Conservation (phyloP, 1,284 basidiomycete genomes). For the Boletus smithii region DNA sequence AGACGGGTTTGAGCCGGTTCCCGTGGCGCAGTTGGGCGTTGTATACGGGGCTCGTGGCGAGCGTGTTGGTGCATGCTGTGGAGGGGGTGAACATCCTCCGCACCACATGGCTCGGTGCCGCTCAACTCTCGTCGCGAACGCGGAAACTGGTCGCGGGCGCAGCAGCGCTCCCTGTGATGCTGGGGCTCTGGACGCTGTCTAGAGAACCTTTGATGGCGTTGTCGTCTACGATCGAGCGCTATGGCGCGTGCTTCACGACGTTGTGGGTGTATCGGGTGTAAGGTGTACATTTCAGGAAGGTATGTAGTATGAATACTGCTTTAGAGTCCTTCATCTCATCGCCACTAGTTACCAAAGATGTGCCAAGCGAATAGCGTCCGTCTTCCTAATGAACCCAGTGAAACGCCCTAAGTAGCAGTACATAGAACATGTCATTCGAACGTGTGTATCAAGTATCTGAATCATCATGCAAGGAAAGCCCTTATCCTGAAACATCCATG, state of each 20-base stretch:
- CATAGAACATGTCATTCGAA: neutral
- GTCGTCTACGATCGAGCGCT: slow-evolving; percentile 47
- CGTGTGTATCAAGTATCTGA: neutral
- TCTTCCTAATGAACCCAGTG: neutral
- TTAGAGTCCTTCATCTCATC: neutral
- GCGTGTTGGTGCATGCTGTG: slow-evolving; percentile 51
- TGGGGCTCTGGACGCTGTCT: slow-evolving; percentile 52
- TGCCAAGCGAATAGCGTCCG: neutral
- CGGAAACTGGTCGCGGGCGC: slow-evolving; percentile 36
- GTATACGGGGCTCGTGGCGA: slow-evolving; percentile 55
- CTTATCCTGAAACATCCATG: neutral
- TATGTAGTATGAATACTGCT: neutral
- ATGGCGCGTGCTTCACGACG: slow-evolving; percentile 35
- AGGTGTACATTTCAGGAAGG: neutral
- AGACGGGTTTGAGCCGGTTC: slow-evolving; percentile 57
- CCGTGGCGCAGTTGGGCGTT: slow-evolving; percentile 57
- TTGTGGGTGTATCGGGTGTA: slow-evolving; percentile 28
- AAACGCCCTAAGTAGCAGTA: neutral
- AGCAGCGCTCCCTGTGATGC: slow-evolving; percentile 46
- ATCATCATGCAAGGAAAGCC: neutral
- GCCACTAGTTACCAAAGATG: neutral
- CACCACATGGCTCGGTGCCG: slow-evolving; percentile 35
- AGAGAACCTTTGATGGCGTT: slow-evolving; percentile 58
- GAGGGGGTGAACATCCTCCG: slow-evolving; percentile 58
- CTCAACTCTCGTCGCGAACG: slow-evolving; percentile 20